Conservation (phyloP, 2,329 filamentous ascomycete genomes). For the Pseudovirgaria hyperparasitica region DNA sequence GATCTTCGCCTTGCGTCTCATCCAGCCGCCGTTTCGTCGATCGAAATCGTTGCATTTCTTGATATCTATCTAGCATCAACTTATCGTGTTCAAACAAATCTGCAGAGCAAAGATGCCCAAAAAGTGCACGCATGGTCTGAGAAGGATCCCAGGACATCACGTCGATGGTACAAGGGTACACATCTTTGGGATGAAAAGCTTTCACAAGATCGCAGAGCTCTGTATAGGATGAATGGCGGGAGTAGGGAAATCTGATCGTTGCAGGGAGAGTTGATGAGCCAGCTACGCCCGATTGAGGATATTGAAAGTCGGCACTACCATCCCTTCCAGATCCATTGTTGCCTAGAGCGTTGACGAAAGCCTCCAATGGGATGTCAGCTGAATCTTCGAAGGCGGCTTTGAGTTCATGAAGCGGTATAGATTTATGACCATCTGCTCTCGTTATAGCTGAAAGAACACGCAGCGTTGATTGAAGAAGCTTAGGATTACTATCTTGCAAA, state of each 20-base stretch:
- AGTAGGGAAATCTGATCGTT: constrained; percentile 59
- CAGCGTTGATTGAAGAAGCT: too few species aligned
- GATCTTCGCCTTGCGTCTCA: constrained; percentile 6
- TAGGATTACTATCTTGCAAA: too few species aligned
- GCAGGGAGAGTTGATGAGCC: too few species aligned
- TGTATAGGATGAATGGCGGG: constrained; percentile 73
- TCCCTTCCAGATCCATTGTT: too few species aligned
- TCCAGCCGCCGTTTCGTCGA: constrained; percentile 5
- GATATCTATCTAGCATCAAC: constrained; percentile 37
- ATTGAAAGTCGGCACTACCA: too few species aligned
- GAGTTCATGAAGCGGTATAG: too few species aligned
- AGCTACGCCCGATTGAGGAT: too few species aligned
- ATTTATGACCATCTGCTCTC: too few species aligned
- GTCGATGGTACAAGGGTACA: constrained; percentile 69
- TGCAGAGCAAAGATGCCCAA: constrained; percentile 55
- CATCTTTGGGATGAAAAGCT: constrained; percentile 57
- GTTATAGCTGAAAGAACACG: too few species aligned
- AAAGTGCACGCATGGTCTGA: constrained; percentile 54
- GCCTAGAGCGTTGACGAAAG: too few species aligned
- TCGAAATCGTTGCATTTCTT: constrained; percentile 6
- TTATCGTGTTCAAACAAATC: constrained; percentile 51
- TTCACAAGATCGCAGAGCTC: constrained; percentile 63
- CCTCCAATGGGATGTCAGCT: too few species aligned
- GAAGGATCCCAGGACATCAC: constrained; percentile 47
- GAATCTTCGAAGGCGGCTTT: too few species aligned